Evolutionary conservation across 2,329 filamentous ascomycete species (phyloP).

Genomic region (Sclerotinia borealis): DNA sequence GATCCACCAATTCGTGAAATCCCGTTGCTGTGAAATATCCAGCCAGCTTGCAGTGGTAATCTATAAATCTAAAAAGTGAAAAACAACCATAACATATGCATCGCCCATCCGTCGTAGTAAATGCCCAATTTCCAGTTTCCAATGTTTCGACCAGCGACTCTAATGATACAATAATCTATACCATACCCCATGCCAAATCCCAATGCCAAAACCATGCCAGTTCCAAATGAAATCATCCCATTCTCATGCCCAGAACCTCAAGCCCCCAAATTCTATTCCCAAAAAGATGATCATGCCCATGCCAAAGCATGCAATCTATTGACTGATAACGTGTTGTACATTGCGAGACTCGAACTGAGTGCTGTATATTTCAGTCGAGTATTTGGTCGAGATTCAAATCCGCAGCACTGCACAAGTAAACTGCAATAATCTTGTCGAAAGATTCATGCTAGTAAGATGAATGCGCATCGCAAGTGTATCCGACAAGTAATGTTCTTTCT

Average conservation of each 20-base stretch:
- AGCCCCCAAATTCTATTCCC: not conserved
- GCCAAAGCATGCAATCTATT: not conserved
- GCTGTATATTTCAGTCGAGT: not conserved
- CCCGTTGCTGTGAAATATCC: not conserved
- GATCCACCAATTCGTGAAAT: not conserved
- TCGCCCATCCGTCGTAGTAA: not conserved
- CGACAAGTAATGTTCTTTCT: constrained; percentile 64
- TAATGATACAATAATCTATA: not conserved
- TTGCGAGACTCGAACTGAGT: not conserved
- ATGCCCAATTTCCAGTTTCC: not conserved
- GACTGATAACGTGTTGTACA: not conserved
- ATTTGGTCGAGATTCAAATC: not conserved
- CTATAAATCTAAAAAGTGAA: not conserved
- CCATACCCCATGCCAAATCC: not conserved
- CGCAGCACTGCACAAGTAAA: too few species aligned
- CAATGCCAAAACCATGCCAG: not conserved
- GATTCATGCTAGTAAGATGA: not conserved
- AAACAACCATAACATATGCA: not conserved
- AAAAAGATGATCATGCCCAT: not conserved
- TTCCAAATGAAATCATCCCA: not conserved
- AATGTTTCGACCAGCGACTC: not conserved
- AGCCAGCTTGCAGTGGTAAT: constrained; percentile 1
- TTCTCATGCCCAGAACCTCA: not conserved
- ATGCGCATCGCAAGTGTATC: constrained; percentile 49
- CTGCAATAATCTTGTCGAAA: not conserved